Conservation (phyloP, 2,329 filamentous ascomycete genomes). For the Cercospora zeina region DNA sequence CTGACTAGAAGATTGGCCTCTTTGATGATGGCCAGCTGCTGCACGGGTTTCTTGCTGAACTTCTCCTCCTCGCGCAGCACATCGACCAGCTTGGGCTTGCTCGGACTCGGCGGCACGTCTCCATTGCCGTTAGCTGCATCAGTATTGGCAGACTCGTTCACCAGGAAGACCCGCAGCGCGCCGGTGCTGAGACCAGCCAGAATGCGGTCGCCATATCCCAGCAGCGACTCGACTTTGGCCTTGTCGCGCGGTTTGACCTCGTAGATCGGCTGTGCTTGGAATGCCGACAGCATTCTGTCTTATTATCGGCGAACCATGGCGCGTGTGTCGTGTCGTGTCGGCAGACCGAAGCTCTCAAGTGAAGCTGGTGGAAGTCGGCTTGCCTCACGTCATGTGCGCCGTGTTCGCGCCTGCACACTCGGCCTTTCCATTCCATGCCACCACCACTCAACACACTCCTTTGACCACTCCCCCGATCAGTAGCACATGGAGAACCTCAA, state of each 20-base stretch:
- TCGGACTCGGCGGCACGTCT: conserved; percentile 39
- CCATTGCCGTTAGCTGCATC: conserved; percentile 11
- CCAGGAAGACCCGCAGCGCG: conserved; percentile 81
- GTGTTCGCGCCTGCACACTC: background rate
- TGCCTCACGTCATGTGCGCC: conserved; percentile 10
- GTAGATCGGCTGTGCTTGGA: conserved; percentile 92
- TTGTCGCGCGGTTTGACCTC: conserved; percentile 96
- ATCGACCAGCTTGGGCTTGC: conserved; percentile 62
- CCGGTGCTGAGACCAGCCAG: conserved; percentile 91
- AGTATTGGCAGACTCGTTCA: conserved; percentile 64
- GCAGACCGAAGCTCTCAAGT: background rate
- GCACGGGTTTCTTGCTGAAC: conserved; percentile 85
- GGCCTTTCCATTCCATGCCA: background rate
- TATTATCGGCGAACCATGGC: conserved; percentile 13
- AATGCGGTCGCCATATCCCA: conserved; percentile 88
- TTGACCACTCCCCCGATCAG: conserved; percentile 5
- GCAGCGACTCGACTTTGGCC: conserved; percentile 92
- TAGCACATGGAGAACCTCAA: conserved; percentile 40
- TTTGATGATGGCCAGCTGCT: conserved; percentile 93
- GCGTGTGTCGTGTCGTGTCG: conserved; percentile 11
- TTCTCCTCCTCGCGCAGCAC: conserved; percentile 89
- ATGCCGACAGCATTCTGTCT: conserved; percentile 74
- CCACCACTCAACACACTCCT: conserved; percentile 17
- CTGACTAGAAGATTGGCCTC: conserved; percentile 90
- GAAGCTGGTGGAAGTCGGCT: background rate